Percentiles rank a stretch among this genome's conserved stretches.
These are phyloP conservation scores for Candida xyloterini DNA, from an alignment of 805 yeast species.

Conservation along the genomic window DNA sequence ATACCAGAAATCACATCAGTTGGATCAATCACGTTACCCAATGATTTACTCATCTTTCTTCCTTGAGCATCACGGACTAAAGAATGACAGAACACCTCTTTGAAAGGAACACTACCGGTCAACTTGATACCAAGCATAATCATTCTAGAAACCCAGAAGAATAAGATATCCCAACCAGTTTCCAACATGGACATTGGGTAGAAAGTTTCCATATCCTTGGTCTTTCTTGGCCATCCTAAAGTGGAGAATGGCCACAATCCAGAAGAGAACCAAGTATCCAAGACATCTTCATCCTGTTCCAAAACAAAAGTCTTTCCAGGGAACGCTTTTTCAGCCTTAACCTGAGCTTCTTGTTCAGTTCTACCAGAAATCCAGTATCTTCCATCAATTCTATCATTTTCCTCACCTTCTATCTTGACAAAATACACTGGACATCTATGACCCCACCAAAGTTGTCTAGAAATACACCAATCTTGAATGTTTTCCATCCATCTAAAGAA, in stretches of 20 bases:
- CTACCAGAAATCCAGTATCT: conserved; percentile 91
- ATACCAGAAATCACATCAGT: conserved; percentile 91
- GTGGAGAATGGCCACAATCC: conserved; percentile 98
- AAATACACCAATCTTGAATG: conserved; percentile 99
- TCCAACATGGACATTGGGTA: conserved; percentile 93
- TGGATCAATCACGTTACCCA: conserved; percentile 97
- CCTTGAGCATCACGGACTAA: conserved; percentile 99
- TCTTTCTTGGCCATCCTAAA: conserved; percentile 87
- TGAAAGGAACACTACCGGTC: conserved; percentile 89
- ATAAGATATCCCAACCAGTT: conserved; percentile 98
- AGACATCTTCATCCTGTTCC: conserved; percentile 95
- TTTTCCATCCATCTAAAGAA: conserved; percentile 93
- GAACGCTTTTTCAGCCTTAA: conserved; percentile 73
- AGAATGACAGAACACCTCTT: conserved; percentile 96
- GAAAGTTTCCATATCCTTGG: conserved; percentile 71
- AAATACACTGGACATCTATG: conserved; percentile 97
- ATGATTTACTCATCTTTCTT: conserved; percentile 96
- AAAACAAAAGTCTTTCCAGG: conserved; percentile 67
- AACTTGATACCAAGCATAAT: conserved; percentile 84
- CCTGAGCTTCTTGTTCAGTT: conserved; percentile 74
- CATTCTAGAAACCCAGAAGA: conserved; percentile 99
- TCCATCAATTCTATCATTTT: conserved; percentile 58
- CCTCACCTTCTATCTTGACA: conserved; percentile 74
- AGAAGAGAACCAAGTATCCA: conserved; percentile 98
- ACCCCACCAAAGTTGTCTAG: conserved; percentile 92